A percentile compares a stretch with the other conserved stretches of the same genome.
These are phyloP conservation scores for Ballota nigra DNA, from an alignment of 257 asterid species.

Conservation along the genomic window DNA sequence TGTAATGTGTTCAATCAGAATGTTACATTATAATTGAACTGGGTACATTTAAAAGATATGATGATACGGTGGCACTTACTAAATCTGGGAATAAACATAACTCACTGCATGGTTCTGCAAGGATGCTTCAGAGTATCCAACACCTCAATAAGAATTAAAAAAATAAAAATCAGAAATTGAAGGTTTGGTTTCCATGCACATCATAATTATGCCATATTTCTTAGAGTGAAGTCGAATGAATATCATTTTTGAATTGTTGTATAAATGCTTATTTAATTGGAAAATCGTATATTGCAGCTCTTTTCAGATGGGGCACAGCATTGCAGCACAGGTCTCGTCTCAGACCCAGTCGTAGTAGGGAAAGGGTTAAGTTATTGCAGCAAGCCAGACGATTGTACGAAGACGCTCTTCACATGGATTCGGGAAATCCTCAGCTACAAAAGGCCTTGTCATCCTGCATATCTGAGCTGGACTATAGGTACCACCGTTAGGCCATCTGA, in stretches of 20 bases:
- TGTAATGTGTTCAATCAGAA: not conserved
- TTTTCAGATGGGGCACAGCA: constrained; percentile 86
- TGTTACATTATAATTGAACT: not conserved
- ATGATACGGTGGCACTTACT: not conserved
- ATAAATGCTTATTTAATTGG: not conserved
- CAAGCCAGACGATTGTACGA: constrained; percentile 82
- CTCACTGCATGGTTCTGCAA: not conserved
- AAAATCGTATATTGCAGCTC: constrained; percentile 53
- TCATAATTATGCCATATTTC: not conserved
- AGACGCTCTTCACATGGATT: constrained; percentile 83
- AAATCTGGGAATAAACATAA: not conserved
- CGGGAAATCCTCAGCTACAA: constrained; percentile 51
- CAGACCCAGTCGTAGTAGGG: constrained; percentile 68
- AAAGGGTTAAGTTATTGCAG: constrained; percentile 77
- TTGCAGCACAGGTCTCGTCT: constrained; percentile 81
- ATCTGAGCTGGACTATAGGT: constrained; percentile 72
- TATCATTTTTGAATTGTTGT: not conserved
- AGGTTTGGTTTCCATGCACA: not conserved
- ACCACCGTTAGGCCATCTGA: constrained; percentile 31
- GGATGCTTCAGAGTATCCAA: not conserved
- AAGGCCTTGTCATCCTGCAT: constrained; percentile 68
- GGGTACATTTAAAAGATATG: not conserved
- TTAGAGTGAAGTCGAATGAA: not conserved
- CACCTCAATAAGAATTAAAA: not conserved
- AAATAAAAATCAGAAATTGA: too few relatives aligned